phyloP scores from a whole-genome alignment of 352 stramenopile species.

The Phytophthora tentaculata region DNA sequence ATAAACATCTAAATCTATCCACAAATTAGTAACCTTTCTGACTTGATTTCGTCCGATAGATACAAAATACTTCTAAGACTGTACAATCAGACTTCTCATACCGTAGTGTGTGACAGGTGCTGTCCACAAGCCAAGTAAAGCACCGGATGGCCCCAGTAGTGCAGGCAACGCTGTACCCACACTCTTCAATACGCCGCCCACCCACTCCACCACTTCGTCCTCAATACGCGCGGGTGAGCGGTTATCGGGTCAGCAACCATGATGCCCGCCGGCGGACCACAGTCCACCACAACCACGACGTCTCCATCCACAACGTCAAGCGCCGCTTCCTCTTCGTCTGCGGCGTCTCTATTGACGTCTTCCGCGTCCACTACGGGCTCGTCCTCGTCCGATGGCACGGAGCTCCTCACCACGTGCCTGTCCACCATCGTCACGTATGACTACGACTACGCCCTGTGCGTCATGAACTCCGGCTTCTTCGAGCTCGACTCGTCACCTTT shows the following conservation, averaged over 20 bases:
- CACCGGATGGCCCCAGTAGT: not conserved
- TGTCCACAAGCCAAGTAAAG: not conserved
- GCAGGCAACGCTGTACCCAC: not conserved
- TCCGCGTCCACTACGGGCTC: conserved; percentile 24
- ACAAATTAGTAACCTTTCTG: too few relatives aligned
- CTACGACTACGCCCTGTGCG: conserved; percentile 54
- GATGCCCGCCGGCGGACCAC: conserved; percentile 14
- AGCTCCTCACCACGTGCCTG: conserved; percentile 43
- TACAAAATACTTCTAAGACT: too few relatives aligned
- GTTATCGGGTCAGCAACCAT: conserved; percentile 2
- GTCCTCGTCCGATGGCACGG: conserved; percentile 22
- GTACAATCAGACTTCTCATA: not conserved
- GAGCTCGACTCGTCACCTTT: conserved; percentile 28
- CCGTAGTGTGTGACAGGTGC: not conserved
- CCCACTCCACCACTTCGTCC: not conserved
- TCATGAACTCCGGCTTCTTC: conserved; percentile 78
- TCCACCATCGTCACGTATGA: conserved; percentile 48
- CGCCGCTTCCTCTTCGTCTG: not conserved
- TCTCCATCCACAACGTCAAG: not conserved
- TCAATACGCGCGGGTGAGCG: conserved; percentile 1
- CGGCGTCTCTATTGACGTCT: conserved; percentile 24
- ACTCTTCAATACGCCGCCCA: conserved; percentile 16
- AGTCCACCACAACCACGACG: conserved; percentile 7
- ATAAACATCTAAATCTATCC: too few relatives aligned
- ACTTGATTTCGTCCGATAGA: too few relatives aligned